Evolutionary conservation across 495 filamentous ascomycete species (phyloP), one percentile per base, ranked within the genome.

Genomic region (Penicilliopsis zonata): DNA sequence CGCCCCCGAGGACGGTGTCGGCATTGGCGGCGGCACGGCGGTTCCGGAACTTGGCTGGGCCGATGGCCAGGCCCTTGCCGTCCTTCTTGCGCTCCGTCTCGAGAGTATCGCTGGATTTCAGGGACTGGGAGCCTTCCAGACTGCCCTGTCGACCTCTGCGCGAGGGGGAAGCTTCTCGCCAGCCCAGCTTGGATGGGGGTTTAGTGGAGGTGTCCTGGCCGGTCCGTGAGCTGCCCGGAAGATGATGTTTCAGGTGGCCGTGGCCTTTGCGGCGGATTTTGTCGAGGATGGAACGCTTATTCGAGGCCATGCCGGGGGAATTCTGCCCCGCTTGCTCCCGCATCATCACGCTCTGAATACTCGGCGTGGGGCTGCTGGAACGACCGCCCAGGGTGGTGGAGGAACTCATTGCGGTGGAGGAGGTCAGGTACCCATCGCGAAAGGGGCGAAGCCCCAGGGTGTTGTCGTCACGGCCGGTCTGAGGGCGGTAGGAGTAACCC

Each of bases 341-440:
- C 31, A 46, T 61, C n/a, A 59, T 48, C 36, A 42, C 56, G 40
- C 80, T 79, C 38, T 67, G 70, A 9, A 65, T 61, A 47, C 78
- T 90, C 13, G 78, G 78, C 2, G 81, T 81, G 9, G 84, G 83
- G 47, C 82, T 93, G 17, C 76, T 72, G 3, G 78, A 74, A 18
- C 84, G 74, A 10, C 46, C 56, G 15, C 57, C 59, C 33, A 69
- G 46, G 13, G 55, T 65, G 4, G 62, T 61, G 10, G 58, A 50
- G 13, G 71, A 72, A 24, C 50, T 60, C 52, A 69, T 61, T 30
- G 57, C 62, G 33, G 50, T 56, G 26, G 43, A 55, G 5, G 52
- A 57, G 38, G 52, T 55, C 10, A 61, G 38, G 19, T 59, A 46
- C 12, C 47, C 61, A 12, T 73, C 65, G 30, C 61, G 47, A 22